A percentile compares a stretch with the other conserved stretches of the same genome.
Evolutionary conservation across 2,329 filamentous ascomycete genomes (phyloP).

Genomic region (Hypoxylon sp.): DNA sequence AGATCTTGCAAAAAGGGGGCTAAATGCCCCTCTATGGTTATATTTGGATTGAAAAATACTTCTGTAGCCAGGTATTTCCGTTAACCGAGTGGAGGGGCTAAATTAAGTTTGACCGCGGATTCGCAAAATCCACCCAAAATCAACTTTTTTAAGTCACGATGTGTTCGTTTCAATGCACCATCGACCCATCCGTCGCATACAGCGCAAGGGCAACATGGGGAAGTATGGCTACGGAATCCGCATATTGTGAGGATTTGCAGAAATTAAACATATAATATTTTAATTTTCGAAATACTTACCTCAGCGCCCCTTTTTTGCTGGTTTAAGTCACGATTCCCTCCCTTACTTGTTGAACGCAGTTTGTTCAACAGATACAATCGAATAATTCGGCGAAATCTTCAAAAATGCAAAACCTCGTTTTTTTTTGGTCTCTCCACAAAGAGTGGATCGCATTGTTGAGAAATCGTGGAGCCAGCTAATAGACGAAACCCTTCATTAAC

Average conservation of each 20-base stretch:
- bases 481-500: constrained; percentile 6
- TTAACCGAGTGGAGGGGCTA: neutral
- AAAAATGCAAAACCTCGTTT: constrained; percentile 5
- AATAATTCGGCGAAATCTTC: constrained; percentile 20
- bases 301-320: too few species aligned
- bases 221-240: too few species aligned
- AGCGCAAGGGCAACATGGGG: too few species aligned
- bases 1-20: too few species aligned
- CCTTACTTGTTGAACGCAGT: too few species aligned
- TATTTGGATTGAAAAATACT: neutral
- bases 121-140: constrained; percentile 9
- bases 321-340: too few species aligned
- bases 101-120: neutral
- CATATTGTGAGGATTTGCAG: too few species aligned
- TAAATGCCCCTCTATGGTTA: too few species aligned
- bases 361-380: constrained; percentile 12
- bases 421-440: constrained; percentile 8
- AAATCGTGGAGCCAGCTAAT: neutral
- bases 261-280: too few species aligned
- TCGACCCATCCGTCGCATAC: too few species aligned
- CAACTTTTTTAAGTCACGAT: constrained; percentile 29
- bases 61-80: neutral
- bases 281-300: too few species aligned
- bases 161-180: too few species aligned
- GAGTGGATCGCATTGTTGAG: neutral